Evolutionary conservation across 2,329 filamentous ascomycete genomes (phyloP).

Genomic region (Trichoderma sp.): DNA sequence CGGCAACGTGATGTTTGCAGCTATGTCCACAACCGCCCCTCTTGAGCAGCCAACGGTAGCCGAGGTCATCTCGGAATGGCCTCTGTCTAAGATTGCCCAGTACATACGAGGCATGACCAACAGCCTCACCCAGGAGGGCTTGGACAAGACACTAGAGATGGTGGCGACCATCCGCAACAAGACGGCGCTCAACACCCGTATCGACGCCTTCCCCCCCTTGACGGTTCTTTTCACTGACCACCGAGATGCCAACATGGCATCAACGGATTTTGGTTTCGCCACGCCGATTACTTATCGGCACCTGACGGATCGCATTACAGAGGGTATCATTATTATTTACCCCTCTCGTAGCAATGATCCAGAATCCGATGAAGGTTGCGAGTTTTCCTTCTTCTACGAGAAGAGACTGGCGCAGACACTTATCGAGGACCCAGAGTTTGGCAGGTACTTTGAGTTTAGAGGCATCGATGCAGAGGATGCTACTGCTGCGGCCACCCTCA

Average conservation of each 20-base stretch:
- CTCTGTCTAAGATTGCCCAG: not conserved
- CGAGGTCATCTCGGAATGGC: constrained; percentile 7
- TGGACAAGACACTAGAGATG: not conserved
- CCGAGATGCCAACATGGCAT: not conserved
- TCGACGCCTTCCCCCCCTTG: constrained; percentile 4
- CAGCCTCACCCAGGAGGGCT: not conserved
- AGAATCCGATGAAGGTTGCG: not conserved
- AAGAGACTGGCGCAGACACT: not conserved
- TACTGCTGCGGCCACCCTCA: not conserved
- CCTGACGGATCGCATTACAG: not conserved
- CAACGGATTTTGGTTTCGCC: constrained; percentile 7
- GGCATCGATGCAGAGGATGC: constrained; percentile 1
- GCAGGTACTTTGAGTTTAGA: constrained; percentile 5
- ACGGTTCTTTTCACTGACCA: constrained; percentile 4
- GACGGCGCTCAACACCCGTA: not conserved
- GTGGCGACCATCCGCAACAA: not conserved
- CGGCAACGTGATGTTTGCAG: constrained; percentile 7
- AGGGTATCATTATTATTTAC: not conserved
- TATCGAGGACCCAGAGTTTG: not conserved
- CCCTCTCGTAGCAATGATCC: not conserved
- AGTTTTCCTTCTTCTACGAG: constrained; percentile 8
- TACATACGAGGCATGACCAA: not conserved
- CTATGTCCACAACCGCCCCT: not conserved
- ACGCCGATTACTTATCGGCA: not conserved
- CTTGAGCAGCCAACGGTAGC: not conserved